Evolutionary conservation across 768 basidiomycete genomes (phyloP), one percentile per base, ranked within the genome.

Genomic region (Mrakia gelida): DNA sequence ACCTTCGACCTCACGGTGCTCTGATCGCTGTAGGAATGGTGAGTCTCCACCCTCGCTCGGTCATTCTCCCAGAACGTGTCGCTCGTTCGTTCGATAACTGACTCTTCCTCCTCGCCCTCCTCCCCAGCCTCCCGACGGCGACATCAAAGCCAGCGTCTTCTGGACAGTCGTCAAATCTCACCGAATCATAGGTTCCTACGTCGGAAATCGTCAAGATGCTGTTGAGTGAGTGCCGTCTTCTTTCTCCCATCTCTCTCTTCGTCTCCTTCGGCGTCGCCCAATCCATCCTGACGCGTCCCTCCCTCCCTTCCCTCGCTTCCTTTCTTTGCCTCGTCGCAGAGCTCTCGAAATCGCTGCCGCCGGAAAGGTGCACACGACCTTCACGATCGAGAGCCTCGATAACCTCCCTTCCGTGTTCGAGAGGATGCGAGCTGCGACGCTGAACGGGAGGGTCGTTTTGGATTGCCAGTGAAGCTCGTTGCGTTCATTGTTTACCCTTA

Each of bases 331-430:
- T 52, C 49, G 2, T 52, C 49, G 45, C 45, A 52, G 49, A 52
- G 92, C 94, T 0, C 85, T 95, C 63, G 88, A 89, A 3, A 90
- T 95, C 70, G 93, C 92, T 0, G 88, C 90, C 0, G 82, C 86
- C 49, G 92, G 92, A 21, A 88, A 88, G 73, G 91, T 93, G 75
- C 91, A 89, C 72, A 78, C 77, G 72, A 68, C 72, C 32, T 91
- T 86, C 80, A 83, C 80, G 61, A 71, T 85, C 71, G 87, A 85
- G 82, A 86, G 85, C 0, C 85, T 93, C 52, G 81, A 84, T 0
- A 88, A 89, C 5, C 87, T 92, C 62, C 83, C 86, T 52, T 83
- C 86, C 49, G 3, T 23, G 16, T 52, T n/a, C 77, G 41, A 73
- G 32, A n/a, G 52, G 38, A 38, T 34, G 34, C 28, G n/a, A 13